phyloP scores from a whole-genome alignment of 495 filamentous ascomycete species.

The Ramalina peruviana region DNA sequence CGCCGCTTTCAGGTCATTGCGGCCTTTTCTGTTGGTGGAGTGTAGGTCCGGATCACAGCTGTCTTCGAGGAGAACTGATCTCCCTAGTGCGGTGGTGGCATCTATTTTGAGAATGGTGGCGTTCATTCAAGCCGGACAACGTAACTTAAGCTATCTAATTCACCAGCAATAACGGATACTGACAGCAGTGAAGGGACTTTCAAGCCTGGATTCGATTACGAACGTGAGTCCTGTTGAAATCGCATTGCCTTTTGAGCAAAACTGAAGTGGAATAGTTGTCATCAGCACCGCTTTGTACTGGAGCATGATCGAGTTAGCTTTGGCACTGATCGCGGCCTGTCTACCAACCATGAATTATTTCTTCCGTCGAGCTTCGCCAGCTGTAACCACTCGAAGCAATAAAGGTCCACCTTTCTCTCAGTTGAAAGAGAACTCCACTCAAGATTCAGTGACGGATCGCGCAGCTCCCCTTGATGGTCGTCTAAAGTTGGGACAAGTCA shows the following conservation, averaged over 20 bases:
- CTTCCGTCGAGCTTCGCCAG: neutral
- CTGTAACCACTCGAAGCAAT: too few relatives aligned
- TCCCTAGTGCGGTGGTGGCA: neutral
- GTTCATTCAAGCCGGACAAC: neutral
- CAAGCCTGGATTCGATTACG: too few relatives aligned
- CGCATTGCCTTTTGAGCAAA: too few relatives aligned
- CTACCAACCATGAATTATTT: constrained; percentile 1
- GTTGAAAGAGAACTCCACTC: too few relatives aligned
- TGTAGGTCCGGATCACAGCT: neutral
- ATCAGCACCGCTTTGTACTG: constrained; percentile 1
- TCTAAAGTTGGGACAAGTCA: too few relatives aligned
- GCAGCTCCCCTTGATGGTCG: too few relatives aligned
- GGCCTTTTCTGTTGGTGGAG: neutral
- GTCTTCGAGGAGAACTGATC: neutral
- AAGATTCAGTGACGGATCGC: too few relatives aligned
- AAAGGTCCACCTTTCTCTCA: too few relatives aligned
- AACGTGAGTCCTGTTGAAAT: neutral
- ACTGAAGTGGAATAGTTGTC: too few relatives aligned
- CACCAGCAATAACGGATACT: neutral
- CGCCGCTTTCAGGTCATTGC: neutral
- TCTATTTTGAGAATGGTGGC: neutral
- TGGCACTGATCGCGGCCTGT: constrained; percentile 1
- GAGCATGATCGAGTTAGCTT: constrained; percentile 3
- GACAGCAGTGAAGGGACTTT: too few relatives aligned
- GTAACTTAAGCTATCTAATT: neutral